phyloP scores from a whole-genome alignment of 306 rosid species.

The Cucurbita pepo region DNA sequence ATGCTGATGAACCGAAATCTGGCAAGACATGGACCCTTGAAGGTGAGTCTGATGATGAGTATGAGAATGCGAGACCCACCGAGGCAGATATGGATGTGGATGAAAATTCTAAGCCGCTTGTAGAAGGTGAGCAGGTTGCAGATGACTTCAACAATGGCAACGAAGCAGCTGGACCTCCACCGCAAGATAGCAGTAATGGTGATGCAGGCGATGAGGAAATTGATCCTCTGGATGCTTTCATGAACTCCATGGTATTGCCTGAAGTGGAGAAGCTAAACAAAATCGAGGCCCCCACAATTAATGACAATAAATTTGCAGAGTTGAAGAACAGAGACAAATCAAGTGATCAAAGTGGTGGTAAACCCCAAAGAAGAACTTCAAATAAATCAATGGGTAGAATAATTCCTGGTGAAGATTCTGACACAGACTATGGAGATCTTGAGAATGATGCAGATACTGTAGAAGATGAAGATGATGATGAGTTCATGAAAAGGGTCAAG shows the following conservation, averaged over 20 bases:
- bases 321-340: conserved; percentile 28
- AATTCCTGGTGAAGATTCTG: conserved; percentile 91
- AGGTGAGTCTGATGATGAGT: conserved; percentile 94
- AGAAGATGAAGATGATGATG: conserved; percentile 83
- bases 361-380: conserved; percentile 33
- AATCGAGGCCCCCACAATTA: conserved; percentile 17
- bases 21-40: conserved; percentile 89
- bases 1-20: conserved; percentile 41
- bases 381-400: conserved; percentile 74
- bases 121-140: conserved; percentile 19
- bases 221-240: conserved; percentile 90
- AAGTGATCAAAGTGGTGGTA: conserved; percentile 28
- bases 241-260: conserved; percentile 79
- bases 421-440: conserved; percentile 59
- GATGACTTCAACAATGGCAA: conserved; percentile 32
- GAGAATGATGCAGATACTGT: conserved; percentile 41
- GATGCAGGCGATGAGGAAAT: conserved; percentile 45
- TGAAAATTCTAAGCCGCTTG: conserved; percentile 28
- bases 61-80: conserved; percentile 27
- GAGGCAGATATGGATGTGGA: conserved; percentile 42
- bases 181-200: conserved; percentile 22
- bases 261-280: conserved; percentile 67
- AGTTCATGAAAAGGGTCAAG: conserved; percentile 92
- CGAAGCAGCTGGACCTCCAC: conserved; percentile 24
- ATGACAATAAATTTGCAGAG: conserved; percentile 21